Conservation (phyloP, 116 monocot species). For the Trichopus zeylanicus region DNA sequence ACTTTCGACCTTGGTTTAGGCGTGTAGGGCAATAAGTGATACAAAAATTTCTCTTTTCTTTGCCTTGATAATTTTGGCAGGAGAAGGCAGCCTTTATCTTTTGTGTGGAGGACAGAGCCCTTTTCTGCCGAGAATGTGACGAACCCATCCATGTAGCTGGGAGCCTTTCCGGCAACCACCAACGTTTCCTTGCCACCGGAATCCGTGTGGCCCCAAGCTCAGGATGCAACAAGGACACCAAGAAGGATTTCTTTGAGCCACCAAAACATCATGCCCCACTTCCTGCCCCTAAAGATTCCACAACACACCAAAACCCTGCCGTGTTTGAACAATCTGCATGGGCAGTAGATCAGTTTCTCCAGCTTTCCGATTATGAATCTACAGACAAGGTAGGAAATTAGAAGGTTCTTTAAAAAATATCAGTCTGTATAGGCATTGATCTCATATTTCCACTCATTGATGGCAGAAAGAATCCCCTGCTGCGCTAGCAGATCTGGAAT, state of each 20-base stretch:
- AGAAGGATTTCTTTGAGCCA: slow-evolving; percentile 16
- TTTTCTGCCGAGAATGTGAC: slow-evolving; percentile 89
- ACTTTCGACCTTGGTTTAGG: too few relatives aligned
- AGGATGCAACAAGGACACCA: slow-evolving; percentile 26
- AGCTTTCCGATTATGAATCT: slow-evolving; percentile 81
- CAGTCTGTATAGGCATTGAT: not conserved
- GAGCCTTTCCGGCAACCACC: slow-evolving; percentile 67
- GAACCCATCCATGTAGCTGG: slow-evolving; percentile 73
- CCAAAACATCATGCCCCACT: slow-evolving; percentile 17
- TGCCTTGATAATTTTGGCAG: slow-evolving; percentile 18
- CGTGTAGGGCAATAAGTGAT: slow-evolving; percentile 2
- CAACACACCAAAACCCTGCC: slow-evolving; percentile 20
- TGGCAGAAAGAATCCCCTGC: slow-evolving; percentile 41
- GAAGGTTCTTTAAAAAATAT: not conserved
- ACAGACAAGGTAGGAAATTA: slow-evolving; percentile 46
- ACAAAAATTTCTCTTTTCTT: not conserved
- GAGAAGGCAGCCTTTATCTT: slow-evolving; percentile 91
- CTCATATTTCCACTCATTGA: not conserved
- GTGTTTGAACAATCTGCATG: slow-evolving; percentile 33
- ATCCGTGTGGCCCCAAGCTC: slow-evolving; percentile 51
- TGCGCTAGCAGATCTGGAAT: slow-evolving; percentile 64
- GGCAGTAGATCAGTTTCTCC: slow-evolving; percentile 84
- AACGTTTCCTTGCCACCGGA: slow-evolving; percentile 78
- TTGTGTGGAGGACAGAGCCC: slow-evolving; percentile 97
- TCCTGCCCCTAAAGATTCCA: slow-evolving; percentile 4